A percentile compares a stretch with the other conserved stretches of the same genome.
Evolutionary conservation across 73 alveolate species (phyloP).

Genomic region (Blepharisma stoltei): DNA sequence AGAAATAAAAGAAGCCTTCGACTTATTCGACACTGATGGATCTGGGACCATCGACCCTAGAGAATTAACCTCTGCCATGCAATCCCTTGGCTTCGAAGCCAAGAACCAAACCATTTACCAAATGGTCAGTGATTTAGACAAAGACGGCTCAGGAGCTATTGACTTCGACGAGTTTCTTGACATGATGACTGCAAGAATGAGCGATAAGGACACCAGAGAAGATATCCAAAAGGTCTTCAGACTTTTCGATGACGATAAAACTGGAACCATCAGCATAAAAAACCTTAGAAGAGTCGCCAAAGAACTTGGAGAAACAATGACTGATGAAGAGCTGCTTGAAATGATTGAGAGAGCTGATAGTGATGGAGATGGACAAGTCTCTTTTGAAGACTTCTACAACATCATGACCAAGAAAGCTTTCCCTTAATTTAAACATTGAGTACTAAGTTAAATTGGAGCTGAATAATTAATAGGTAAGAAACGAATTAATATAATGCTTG

Average conservation of each 20-base stretch:
- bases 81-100: conserved; percentile 2
- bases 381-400: conserved; percentile 48
- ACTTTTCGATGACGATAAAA: conserved; percentile 48
- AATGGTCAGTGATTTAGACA: conserved; percentile 4
- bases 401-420: conserved; percentile 42
- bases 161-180: neutral
- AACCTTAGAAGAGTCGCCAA: conserved; percentile 49
- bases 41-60: conserved; percentile 12
- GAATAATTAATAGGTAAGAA: too few species aligned
- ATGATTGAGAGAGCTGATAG: conserved; percentile 54
- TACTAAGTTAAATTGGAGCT: too few species aligned
- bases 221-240: conserved; percentile 46
- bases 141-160: neutral
- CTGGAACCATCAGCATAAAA: conserved; percentile 45
- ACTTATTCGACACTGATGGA: neutral
- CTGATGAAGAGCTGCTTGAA: conserved; percentile 53
- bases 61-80: neutral
- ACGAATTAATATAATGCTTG: too few species aligned
- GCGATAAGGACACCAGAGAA: conserved; percentile 47
- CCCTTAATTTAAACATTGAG: neutral
- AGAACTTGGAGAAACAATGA: conserved; percentile 51
- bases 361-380: conserved; percentile 51
- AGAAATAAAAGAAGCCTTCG: conserved; percentile 8
- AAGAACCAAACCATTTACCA: neutral
- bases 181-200: conserved; percentile 20